Conservation (phyloP, 495 filamentous ascomycete genomes). For the Podospora australis region DNA sequence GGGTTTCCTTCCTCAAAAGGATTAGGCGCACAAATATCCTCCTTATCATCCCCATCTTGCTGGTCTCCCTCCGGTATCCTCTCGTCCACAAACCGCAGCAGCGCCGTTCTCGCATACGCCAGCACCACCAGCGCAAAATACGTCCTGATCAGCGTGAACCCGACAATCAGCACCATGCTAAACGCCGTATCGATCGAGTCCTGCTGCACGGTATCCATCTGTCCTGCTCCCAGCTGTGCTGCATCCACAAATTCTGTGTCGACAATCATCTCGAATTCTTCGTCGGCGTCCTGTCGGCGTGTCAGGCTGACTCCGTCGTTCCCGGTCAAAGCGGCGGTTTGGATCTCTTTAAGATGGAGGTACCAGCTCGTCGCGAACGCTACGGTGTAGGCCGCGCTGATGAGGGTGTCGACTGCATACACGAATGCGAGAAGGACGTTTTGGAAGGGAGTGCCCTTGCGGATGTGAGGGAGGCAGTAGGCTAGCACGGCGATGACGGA, state of each 20-base stretch:
- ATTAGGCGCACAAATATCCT: constrained; percentile 51
- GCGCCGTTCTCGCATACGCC: constrained; percentile 65
- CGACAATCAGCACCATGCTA: constrained; percentile 64
- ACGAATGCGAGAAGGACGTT: constrained; percentile 66
- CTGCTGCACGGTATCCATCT: constrained; percentile 34
- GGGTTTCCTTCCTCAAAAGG: constrained; percentile 62
- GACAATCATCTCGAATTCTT: background rate
- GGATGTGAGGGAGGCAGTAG: constrained; percentile 63
- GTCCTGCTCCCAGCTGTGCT: constrained; percentile 1
- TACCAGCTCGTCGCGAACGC: constrained; percentile 82
- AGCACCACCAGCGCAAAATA: constrained; percentile 78
- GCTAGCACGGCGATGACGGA: constrained; percentile 53
- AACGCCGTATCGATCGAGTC: constrained; percentile 64
- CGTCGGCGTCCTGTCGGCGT: too few relatives aligned
- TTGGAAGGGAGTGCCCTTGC: constrained; percentile 59
- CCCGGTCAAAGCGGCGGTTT: background rate
- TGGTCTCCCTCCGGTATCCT: constrained; percentile 30
- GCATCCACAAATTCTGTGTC: constrained; percentile 18
- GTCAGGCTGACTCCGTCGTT: too few relatives aligned
- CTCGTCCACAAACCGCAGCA: constrained; percentile 54
- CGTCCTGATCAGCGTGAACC: constrained; percentile 62
- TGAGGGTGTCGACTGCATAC: constrained; percentile 69
- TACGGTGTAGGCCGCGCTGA: constrained; percentile 71
- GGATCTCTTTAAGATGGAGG: constrained; percentile 35
- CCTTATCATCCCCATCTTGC: too few relatives aligned